Evolutionary conservation across 2,329 filamentous ascomycete genomes (phyloP), one percentile per base, ranked within the genome.

Genomic region (Exophiala lecanii-corni): DNA sequence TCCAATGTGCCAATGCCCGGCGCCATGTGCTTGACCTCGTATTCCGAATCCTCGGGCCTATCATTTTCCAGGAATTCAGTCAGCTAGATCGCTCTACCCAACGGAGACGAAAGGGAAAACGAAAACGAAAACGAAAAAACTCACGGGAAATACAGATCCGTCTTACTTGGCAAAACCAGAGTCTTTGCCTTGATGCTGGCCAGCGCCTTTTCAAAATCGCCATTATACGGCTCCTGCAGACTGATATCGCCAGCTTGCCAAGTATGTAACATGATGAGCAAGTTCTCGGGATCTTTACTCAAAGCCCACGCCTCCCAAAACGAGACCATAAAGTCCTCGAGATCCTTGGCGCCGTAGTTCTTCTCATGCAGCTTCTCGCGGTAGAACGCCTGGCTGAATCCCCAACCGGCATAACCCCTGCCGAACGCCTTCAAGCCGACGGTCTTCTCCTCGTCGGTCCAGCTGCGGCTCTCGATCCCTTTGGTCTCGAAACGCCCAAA

Each of bases 311-410:
- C 66, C 60, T 89, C 86, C 84, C 86, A 91, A 57, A 86, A 88
- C 9, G 73, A 77, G 5, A 78, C 67, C 71, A 91, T 76, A 49
- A 89, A 91, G 40, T 85, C 79, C 49, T 89, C 84, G 2, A 89
- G 69, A 41, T 78, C 70, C 51, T 79, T 79, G 55, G 74, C 87
- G 0, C 82, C 81, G 6, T 89, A 71, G 1, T 59, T 67, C 1
- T 62, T 79, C 59, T 85, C 76, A 59, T 82, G 82, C n/a, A 86
- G 47, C 58, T 74, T 81, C 53, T 86, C 70, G 1, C 86, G 74
- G 56, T 91, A 91, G 57, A 89, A 91, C 0, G 83, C 74, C 56
- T 89, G 85, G 39, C 79, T 84, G 56, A 91, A 85, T 0, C 86
- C 86, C 69, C 78, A 92, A 1, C 85, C 86, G 1, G 86, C 84